These are phyloP conservation scores for Pedinophyceae sp. DNA, from an alignment of 139 green algal genomes.

Conservation along the genomic window DNA sequence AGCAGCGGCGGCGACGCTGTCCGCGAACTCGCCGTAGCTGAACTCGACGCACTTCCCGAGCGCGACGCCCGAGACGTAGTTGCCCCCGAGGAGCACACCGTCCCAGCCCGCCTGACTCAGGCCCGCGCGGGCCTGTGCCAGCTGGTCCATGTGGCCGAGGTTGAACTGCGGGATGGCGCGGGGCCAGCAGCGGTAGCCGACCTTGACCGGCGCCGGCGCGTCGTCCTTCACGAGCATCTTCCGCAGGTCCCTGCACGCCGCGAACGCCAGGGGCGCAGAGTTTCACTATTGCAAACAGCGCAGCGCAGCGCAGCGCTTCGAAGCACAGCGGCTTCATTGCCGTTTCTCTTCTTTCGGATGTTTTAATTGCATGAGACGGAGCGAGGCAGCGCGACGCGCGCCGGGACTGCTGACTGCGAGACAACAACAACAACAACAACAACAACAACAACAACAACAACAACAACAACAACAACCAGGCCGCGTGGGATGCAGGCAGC, in stretches of 20 bases:
- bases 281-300: no score
- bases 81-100: constrained; percentile 81
- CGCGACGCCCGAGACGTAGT: constrained; percentile 92
- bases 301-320: no score
- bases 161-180: constrained; percentile 92
- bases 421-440: no score
- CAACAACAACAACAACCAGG: no score
- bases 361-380: no score
- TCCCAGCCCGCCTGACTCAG: constrained; percentile 43
- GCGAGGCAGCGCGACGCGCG: no score
- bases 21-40: constrained; percentile 33
- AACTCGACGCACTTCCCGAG: constrained; percentile 90
- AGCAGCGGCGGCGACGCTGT: constrained; percentile 4
- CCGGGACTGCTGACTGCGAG: no score
- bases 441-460: no score
- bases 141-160: constrained; percentile 60
- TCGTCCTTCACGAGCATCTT: constrained; percentile 81
- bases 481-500: no score
- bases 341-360: no score
- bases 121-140: constrained; percentile 28
- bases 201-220: constrained; percentile 47
- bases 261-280: constrained; percentile 9
- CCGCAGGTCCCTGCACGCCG: constrained; percentile 89
- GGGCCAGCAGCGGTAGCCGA: constrained; percentile 84
- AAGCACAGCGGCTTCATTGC: no score